A percentile compares a stretch with the other conserved stretches of the same genome.
These are phyloP conservation scores for Populus trichocarpa DNA, from an alignment of 441 rosid genomes.

Conservation along the genomic window DNA sequence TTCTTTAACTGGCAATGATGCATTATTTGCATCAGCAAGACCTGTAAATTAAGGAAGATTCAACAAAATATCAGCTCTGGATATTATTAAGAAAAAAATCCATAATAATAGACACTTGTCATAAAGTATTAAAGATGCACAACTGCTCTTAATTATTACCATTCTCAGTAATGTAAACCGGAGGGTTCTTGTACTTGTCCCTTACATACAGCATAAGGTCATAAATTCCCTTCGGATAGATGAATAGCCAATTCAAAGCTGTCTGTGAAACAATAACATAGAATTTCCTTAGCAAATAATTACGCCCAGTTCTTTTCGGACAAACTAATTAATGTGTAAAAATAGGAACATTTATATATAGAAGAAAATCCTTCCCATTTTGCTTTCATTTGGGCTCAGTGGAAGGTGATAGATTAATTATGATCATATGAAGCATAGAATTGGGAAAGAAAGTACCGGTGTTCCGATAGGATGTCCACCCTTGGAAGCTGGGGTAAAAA, in stretches of 20 bases:
- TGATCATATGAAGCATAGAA: background rate
- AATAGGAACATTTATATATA: background rate
- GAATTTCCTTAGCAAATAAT: background rate
- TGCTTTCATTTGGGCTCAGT: too few species aligned
- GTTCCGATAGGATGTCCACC: conserved; percentile 34
- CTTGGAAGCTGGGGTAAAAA: conserved; percentile 21
- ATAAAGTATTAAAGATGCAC: background rate
- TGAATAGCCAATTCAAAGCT: conserved; percentile 32
- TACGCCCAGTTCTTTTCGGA: background rate
- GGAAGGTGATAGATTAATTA: background rate
- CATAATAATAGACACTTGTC: background rate
- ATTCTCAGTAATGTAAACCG: conserved; percentile 49
- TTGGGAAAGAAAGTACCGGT: conserved; percentile 17
- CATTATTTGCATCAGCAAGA: conserved; percentile 30
- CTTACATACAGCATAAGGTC: conserved; percentile 32
- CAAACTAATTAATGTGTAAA: background rate
- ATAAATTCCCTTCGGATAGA: conserved; percentile 42
- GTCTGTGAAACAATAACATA: conserved; percentile 26
- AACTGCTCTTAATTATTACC: conserved; percentile 13
- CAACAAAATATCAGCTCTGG: background rate
- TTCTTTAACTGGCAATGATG: conserved; percentile 21
- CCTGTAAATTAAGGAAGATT: conserved; percentile 16
- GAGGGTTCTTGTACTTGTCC: conserved; percentile 37
- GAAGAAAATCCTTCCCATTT: background rate
- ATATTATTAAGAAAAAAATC: background rate